phyloP scores from a whole-genome alignment of 441 rosid species.

The Pelargonium myrrhifolium region DNA sequence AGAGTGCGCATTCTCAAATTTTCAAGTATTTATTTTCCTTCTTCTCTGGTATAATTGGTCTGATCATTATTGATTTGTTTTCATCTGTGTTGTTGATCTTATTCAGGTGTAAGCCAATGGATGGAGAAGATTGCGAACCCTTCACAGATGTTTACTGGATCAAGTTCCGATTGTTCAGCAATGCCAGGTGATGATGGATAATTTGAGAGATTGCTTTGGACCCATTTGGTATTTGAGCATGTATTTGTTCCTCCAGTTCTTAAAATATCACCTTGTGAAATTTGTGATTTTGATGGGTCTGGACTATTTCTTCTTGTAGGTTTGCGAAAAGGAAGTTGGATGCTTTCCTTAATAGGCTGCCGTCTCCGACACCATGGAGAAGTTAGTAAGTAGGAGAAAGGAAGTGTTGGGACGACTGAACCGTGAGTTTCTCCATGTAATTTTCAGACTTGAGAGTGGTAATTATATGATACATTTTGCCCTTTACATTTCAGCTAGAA shows the following conservation, averaged over 20 bases:
- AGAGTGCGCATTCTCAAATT: constrained; percentile 36
- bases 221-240: not conserved
- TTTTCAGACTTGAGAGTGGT: not conserved
- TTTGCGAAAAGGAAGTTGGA: constrained; percentile 87
- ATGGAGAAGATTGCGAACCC: constrained; percentile 73
- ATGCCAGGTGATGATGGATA: constrained; percentile 47
- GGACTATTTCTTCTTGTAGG: constrained; percentile 26
- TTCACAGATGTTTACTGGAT: constrained; percentile 86
- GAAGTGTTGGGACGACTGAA: constrained; percentile 61
- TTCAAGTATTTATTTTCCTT: not conserved
- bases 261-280: not conserved
- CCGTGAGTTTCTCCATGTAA: constrained; percentile 32
- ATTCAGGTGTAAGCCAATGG: constrained; percentile 85
- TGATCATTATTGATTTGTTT: not conserved
- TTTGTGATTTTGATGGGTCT: constrained; percentile 3
- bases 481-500: constrained; percentile 38
- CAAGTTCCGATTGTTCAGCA: constrained; percentile 52
- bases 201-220: not conserved
- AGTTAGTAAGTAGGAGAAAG: constrained; percentile 67
- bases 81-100: not conserved
- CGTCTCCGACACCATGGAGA: constrained; percentile 57
- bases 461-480: not conserved
- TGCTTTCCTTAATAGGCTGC: constrained; percentile 55
- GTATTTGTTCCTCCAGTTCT: not conserved
- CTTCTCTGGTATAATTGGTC: not conserved